Conservation (phyloP, 2,329 filamentous ascomycete genomes). For the Geoglossum cookeanum region DNA sequence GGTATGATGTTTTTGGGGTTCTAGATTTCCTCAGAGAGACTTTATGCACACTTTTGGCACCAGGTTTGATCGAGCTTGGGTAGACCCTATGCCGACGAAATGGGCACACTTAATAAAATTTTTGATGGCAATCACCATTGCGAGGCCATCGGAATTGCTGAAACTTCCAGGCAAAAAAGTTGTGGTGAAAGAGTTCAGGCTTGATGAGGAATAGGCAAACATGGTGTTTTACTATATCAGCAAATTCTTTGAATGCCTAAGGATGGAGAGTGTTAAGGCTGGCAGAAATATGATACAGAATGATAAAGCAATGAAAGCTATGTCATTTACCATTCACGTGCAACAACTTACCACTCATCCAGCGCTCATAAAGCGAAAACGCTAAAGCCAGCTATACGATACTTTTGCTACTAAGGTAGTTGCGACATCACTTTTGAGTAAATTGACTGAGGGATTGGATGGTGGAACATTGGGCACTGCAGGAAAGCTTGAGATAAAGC, state of each 20-base stretch:
- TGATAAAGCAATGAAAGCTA: background rate
- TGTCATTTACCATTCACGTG: background rate
- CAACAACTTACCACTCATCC: background rate
- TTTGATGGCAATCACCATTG: background rate
- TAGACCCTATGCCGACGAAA: background rate
- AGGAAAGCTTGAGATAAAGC: background rate
- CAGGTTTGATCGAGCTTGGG: background rate
- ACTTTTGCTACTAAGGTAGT: background rate
- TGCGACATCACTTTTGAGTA: background rate
- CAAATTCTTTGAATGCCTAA: background rate
- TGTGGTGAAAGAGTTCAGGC: background rate
- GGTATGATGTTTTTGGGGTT: background rate
- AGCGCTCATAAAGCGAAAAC: background rate
- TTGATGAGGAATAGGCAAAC: background rate
- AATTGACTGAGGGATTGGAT: background rate
- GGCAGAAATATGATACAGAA: background rate
- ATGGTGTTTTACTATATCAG: background rate
- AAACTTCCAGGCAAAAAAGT: background rate
- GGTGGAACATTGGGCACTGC: background rate
- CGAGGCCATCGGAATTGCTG: background rate
- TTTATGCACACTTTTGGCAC: background rate
- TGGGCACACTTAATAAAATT: background rate
- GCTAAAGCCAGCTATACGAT: background rate
- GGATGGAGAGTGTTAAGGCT: background rate
- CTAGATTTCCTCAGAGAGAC: background rate